Conservation (phyloP, 202 grass and related monocot genomes). For the Brachypodium distachyon region DNA sequence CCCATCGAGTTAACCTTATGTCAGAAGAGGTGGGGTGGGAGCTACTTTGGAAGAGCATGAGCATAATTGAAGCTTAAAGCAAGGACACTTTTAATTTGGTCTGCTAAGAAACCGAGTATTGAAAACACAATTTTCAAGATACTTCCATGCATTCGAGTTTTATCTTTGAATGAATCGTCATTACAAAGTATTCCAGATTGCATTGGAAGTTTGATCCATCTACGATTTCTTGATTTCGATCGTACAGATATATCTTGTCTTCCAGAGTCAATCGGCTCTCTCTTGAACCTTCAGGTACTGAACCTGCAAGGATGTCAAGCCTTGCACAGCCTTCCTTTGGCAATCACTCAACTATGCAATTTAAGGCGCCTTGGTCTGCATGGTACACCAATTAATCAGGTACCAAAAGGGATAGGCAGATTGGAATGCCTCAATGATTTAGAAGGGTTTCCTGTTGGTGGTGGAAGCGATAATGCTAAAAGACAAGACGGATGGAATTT, state of each 20-base stretch:
- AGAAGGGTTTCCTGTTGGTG: background rate
- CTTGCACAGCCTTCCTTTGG: background rate
- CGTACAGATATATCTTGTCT: background rate
- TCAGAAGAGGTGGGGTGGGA: too few relatives aligned
- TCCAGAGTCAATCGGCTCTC: constrained; percentile 3
- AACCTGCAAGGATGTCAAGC: background rate
- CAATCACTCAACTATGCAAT: background rate
- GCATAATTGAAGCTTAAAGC: too few relatives aligned
- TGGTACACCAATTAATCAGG: background rate
- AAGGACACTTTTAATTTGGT: background rate
- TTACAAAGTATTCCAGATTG: background rate
- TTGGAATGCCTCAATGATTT: constrained; percentile 5
- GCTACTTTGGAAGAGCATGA: too few relatives aligned
- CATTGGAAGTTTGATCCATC: background rate
- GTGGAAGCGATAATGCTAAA: background rate
- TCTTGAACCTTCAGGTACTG: constrained; percentile 18
- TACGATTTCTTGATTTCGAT: background rate
- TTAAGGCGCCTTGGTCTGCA: background rate
- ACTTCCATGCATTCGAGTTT: background rate
- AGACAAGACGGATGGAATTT: constrained; percentile 18
- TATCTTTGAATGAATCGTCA: background rate
- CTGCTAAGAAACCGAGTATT: background rate
- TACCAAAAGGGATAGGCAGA: constrained; percentile 11
- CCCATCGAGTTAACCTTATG: too few relatives aligned
- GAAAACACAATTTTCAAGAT: background rate